Evolutionary conservation across 805 yeast genomes (phyloP).

Genomic region (Saccharomyces eubayanus): DNA sequence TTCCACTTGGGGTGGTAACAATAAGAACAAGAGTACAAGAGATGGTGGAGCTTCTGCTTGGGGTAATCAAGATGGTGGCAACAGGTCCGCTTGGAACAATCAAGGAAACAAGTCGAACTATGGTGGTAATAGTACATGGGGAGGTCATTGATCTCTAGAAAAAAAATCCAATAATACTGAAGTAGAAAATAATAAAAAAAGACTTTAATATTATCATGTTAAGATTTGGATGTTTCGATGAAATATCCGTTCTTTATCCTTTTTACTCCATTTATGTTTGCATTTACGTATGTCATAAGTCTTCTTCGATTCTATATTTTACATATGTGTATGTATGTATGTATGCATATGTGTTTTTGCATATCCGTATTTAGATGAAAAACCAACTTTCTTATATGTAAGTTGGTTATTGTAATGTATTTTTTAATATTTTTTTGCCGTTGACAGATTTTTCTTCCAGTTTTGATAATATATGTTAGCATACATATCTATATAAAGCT

Average conservation of each 20-base stretch:
- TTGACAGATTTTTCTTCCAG: neutral
- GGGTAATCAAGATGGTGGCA: conserved; percentile 30
- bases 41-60: conserved; percentile 39
- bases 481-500: neutral
- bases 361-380: neutral
- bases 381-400: neutral
- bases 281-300: neutral
- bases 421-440: neutral
- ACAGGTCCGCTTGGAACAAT: conserved; percentile 33
- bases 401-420: neutral
- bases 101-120: conserved; percentile 21
- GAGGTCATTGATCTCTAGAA: conserved; percentile 13
- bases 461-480: neutral
- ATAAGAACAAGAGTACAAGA: conserved; percentile 9
- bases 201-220: neutral
- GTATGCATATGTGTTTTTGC: neutral
- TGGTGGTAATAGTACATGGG: conserved; percentile 30
- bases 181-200: neutral
- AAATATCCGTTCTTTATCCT: neutral
- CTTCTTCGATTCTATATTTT: neutral
- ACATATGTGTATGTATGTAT: neutral
- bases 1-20: conserved; percentile 35
- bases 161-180: neutral
- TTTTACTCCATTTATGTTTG: neutral
- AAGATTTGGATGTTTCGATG: neutral